A percentile compares a stretch with the other conserved stretches of the same genome.
Evolutionary conservation across 495 filamentous ascomycete species (phyloP).

Genomic region (Elasticomyces elasticus): DNA sequence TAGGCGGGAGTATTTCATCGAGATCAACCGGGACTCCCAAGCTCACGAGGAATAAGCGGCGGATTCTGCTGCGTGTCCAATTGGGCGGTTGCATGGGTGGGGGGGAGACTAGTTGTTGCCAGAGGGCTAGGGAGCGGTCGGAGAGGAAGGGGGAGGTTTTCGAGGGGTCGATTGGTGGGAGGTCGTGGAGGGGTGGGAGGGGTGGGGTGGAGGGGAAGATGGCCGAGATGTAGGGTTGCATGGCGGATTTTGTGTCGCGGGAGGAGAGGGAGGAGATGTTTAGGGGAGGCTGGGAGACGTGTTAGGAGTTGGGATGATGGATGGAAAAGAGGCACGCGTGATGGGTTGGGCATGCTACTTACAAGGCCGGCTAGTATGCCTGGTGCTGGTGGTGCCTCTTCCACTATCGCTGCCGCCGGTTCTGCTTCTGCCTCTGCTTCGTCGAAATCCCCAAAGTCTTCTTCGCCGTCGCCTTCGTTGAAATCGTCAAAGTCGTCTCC

Average conservation of each 20-base stretch:
- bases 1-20: conserved; percentile 91
- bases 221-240: conserved; percentile 43
- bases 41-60: conserved; percentile 89
- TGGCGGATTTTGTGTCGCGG: conserved; percentile 41
- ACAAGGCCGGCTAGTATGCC: conserved; percentile 26
- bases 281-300: conserved; percentile 49
- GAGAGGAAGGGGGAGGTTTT: conserved; percentile 54
- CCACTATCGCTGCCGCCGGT: conserved; percentile 12
- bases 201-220: conserved; percentile 49
- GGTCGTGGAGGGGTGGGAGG: conserved; percentile 34
- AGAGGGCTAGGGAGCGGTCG: conserved; percentile 71
- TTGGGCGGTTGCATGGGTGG: conserved; percentile 92
- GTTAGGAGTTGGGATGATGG: neutral
- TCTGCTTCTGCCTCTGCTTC: conserved; percentile 47
- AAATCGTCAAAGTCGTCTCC: conserved; percentile 97
- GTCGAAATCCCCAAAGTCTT: conserved; percentile 86
- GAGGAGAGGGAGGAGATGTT: conserved; percentile 48
- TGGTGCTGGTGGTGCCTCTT: conserved; percentile 31
- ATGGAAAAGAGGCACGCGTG: neutral
- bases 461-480: conserved; percentile 64
- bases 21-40: conserved; percentile 93
- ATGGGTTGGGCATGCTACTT: conserved; percentile 15
- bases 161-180: conserved; percentile 29
- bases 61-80: conserved; percentile 94
- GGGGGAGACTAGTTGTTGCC: conserved; percentile 91